Base-by-base conservation (phyloP, 2,329 filamentous ascomycete genomes). In the Akanthomyces uredinophilus region DNA sequence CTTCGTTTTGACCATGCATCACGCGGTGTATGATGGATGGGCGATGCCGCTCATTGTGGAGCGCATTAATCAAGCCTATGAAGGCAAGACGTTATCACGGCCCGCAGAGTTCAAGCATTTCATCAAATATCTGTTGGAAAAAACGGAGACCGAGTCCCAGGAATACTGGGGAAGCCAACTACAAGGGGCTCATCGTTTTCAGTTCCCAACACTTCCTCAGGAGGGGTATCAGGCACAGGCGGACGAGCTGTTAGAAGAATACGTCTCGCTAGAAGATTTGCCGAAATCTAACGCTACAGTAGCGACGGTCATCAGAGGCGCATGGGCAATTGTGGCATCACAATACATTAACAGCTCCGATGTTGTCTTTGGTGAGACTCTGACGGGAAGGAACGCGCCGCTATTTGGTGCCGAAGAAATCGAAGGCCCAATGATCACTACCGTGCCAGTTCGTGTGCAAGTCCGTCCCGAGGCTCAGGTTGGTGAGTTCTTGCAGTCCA, bases 391-490 rank as follows among this genome's bases (percentile, higher is more conserved):
- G 27, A 81, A 81, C 61, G 78, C 78, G 0, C 75, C 79, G 1
- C 73, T 83, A 29, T 67, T 75, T 0, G 80, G 78, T 2, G 74
- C 76, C 65, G 81, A 84, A 63, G 73, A 82, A 63, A 85, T 87
- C 53, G 80, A 84, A 64, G 85, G 83, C 0, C 84, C 84, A 1
- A 84, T 85, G 78, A 84, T 87, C 65, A 81, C 83, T 2, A 87
- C 84, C 0, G 78, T 87, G 2, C 84, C 84, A 0, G 74, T 87
- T 7, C 79, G 83, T 18, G 73, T 86, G 1, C 73, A 73, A 0
- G 69, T 85, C 2, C 73, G 79, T 55, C 68, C 73, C 3, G 72
- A 78, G 5, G 68, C 70, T 0, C 75, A 75, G 0, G 75, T 85
- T 2, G 68, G 70, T 0, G 77, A 84, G 51, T 88, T 82, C 64